A percentile compares a stretch with the other conserved stretches of the same genome.
Evolutionary conservation across 1,284 basidiomycete species (phyloP).

Genomic region (Phylloporus gajari): DNA sequence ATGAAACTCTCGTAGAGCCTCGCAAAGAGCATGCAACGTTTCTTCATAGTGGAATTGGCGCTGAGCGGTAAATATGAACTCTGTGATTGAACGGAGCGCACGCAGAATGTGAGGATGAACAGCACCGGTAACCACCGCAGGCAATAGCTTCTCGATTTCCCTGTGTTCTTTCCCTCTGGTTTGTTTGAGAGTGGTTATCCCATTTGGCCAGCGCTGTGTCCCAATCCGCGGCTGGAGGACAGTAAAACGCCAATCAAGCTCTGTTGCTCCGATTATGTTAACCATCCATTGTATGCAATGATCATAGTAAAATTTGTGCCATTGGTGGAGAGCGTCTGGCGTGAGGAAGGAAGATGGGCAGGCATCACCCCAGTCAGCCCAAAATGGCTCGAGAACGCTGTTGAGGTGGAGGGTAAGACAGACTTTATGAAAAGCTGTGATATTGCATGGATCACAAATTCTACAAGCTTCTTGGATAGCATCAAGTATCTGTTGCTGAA

Average conservation of each 20-base stretch:
- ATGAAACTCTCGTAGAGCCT: no score
- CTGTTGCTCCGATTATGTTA: constrained; percentile 4
- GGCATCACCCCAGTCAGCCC: constrained; percentile 19
- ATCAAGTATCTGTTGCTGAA: background rate
- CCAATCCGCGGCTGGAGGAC: constrained; percentile 13
- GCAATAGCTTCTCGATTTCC: constrained; percentile 1
- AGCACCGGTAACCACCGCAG: background rate
- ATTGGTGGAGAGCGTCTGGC: constrained; percentile 23
- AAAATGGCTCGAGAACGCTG: constrained; percentile 19
- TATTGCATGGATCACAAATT: constrained; percentile 10
- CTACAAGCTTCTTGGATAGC: constrained; percentile 1
- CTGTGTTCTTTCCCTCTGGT: background rate
- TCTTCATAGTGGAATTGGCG: background rate
- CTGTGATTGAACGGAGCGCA: constrained; percentile 17
- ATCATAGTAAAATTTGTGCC: constrained; percentile 21
- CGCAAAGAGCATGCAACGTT: constrained; percentile 9
- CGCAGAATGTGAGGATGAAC: constrained; percentile 7
- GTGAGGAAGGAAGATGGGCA: constrained; percentile 25
- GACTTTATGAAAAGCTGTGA: constrained; percentile 12
- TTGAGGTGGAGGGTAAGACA: constrained; percentile 8
- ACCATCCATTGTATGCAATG: constrained; percentile 6
- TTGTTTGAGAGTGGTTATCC: constrained; percentile 7
- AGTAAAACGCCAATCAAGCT: constrained; percentile 14
- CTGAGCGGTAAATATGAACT: constrained; percentile 30
- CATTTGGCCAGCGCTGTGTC: background rate